A percentile compares a stretch with the other conserved stretches of the same genome.
Conservation (phyloP, 768 basidiomycete genomes). For the Suillus subluteus region DNA sequence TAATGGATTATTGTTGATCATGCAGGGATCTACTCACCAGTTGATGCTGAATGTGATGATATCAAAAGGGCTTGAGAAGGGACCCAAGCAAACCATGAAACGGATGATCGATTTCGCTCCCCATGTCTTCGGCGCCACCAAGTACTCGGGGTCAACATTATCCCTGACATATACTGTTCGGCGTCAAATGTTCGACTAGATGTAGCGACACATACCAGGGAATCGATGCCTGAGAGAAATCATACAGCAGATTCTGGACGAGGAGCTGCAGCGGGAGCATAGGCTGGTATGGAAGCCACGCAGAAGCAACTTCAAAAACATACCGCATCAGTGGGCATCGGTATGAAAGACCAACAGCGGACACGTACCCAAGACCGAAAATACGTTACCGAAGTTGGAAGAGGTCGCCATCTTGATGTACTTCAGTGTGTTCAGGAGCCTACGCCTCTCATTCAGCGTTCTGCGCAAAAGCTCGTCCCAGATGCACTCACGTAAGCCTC, state of each 20-base stretch:
- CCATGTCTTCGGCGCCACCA: conserved; percentile 34
- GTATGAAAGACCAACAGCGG: background rate
- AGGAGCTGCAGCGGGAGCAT: conserved; percentile 39
- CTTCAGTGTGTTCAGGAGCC: conserved; percentile 40
- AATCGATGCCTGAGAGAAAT: conserved; percentile 41
- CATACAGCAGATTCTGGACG: conserved; percentile 38
- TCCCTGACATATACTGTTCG: conserved; percentile 29
- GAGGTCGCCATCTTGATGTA: conserved; percentile 44
- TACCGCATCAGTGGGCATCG: background rate
- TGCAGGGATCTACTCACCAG: conserved; percentile 26
- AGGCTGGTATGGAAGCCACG: conserved; percentile 42
- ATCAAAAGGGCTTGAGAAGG: conserved; percentile 41
- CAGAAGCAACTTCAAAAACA: conserved; percentile 33
- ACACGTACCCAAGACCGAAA: conserved; percentile 33
- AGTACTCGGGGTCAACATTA: conserved; percentile 42
- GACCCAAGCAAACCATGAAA: conserved; percentile 41
- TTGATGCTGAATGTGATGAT: conserved; percentile 35
- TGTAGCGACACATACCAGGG: conserved; percentile 30
- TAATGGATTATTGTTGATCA: background rate
- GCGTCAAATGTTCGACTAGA: background rate
- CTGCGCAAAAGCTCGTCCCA: background rate
- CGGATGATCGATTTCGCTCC: conserved; percentile 38
- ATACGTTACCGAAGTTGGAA: conserved; percentile 40
- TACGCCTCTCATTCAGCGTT: conserved; percentile 21
- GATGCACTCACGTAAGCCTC: conserved; percentile 33